Base-by-base conservation (phyloP, 1,139 yeast species). In the Debaryomyces singareniensis region DNA sequence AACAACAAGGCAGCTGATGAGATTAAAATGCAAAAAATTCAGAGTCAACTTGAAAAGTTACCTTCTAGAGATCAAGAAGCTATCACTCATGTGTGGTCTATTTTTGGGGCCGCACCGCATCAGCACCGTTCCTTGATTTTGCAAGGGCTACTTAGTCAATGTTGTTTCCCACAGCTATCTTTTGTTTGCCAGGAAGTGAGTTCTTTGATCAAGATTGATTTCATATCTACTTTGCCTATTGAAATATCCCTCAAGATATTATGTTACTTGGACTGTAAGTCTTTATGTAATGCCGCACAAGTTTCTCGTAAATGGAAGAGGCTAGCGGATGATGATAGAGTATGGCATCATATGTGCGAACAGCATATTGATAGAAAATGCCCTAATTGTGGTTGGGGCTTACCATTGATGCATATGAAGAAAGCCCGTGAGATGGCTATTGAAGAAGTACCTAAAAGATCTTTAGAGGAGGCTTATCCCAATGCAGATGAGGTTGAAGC, bases 331-430 rank as follows among this genome's bases (percentile, higher is more conserved):
- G 96, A 89, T 52, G 97, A 91, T 49, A 62, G 94, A 32, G 97
- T 91, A 5, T 91, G 98, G 98, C 94, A 91, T 53, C 87, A 91
- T 44, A 82, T 91, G 91, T 91, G 98, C 54, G 96, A 87, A 53
- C 98, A 91, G 55, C 98, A 91, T 53, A 91, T 91, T 35, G 98
- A 91, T 56, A 69, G 95, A 36, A 91, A 91, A 54, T 91, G 98
- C 58, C 95, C 96, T 26, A 86, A 85, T 51, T 91, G 98, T 63
- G 98, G 98, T 7, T 91, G 98, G 98, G 98, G 98, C 4, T 66
- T 91, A 43, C 98, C 98, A 2, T 61, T 91, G 37, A 74, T 91
- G 75, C 86, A 80, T 44, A 82, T 82, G 80, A 80, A 79, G 48
- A 63, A 84, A 38, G 80, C 84, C 5, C 61, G 85, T 38, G 80